Percentiles rank a stretch among this genome's conserved stretches.
These are phyloP conservation scores for Kurtzmaniella quercitrusa DNA, from an alignment of 1,139 yeast genomes.

Conservation along the genomic window DNA sequence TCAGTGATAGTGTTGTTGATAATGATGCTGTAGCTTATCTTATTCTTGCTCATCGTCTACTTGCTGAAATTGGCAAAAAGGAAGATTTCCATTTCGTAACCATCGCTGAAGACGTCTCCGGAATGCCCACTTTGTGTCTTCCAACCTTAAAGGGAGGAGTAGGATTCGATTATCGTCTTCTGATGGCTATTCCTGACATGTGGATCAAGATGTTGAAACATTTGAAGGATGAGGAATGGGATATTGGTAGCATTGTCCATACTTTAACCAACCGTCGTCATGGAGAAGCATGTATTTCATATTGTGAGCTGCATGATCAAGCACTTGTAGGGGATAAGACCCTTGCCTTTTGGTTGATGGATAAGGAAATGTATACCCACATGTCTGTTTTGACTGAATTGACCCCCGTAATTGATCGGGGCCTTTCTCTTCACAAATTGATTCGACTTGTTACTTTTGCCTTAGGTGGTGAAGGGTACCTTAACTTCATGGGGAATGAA, in stretches of 20 bases:
- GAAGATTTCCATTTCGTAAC: slow-evolving; percentile 56
- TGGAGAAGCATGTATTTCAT: slow-evolving; percentile 85
- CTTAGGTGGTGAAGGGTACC: slow-evolving; percentile 93
- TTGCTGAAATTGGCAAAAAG: slow-evolving; percentile 46
- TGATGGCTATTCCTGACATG: slow-evolving; percentile 99
- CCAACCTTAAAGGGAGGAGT: slow-evolving; percentile 76
- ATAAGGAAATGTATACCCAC: slow-evolving; percentile 95
- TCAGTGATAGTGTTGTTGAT: slow-evolving; percentile 78
- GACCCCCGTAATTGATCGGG: slow-evolving; percentile 81
- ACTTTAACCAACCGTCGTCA: slow-evolving; percentile 87
- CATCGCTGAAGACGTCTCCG: slow-evolving; percentile 95
- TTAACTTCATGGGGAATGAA: slow-evolving; percentile 96
- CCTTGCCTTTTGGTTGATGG: slow-evolving; percentile 97
- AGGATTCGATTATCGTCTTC: slow-evolving; percentile 88
- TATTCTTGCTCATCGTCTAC: slow-evolving; percentile 80
- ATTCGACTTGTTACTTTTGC: slow-evolving; percentile 82
- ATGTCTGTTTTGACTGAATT: slow-evolving; percentile 76
- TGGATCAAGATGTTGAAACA: slow-evolving; percentile 95
- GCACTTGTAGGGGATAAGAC: slow-evolving; percentile 97
- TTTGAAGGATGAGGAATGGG: slow-evolving; percentile 85
- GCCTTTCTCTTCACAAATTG: slow-evolving; percentile 84
- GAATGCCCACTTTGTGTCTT: slow-evolving; percentile 92
- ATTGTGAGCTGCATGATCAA: slow-evolving; percentile 96
- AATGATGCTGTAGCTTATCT: slow-evolving; percentile 81
- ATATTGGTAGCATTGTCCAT: slow-evolving; percentile 71